phyloP scores from a whole-genome alignment of 352 stramenopile genomes.

The Globisporangium splendens region DNA sequence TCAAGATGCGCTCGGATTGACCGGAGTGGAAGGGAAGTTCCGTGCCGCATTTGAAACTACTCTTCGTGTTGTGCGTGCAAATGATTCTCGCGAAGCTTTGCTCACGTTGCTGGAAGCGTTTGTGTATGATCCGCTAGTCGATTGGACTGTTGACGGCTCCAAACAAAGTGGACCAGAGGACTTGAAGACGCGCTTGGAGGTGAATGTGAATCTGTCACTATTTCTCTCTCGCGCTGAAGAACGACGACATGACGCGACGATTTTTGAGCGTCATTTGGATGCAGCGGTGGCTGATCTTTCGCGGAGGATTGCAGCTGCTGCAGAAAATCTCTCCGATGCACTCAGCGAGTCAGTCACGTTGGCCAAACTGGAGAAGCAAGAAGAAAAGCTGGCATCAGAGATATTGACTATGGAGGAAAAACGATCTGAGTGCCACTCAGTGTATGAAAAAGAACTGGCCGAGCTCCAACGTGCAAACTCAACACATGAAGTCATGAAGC shows the following conservation, averaged over 20 bases:
- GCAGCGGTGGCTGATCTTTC: constrained; percentile 19
- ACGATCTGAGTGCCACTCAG: constrained; percentile 5
- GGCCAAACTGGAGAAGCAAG: constrained; percentile 20
- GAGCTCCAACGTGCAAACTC: constrained; percentile 3
- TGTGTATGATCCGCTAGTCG: constrained; percentile 79
- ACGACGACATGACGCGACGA: constrained; percentile 53
- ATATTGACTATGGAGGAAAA: constrained; percentile 9
- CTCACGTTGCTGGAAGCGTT: constrained; percentile 81
- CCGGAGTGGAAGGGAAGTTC: constrained; percentile 72
- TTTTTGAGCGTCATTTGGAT: constrained; percentile 41
- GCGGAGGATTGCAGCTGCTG: constrained; percentile 8
- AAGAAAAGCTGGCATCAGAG: constrained; percentile 19
- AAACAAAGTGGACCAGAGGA: constrained; percentile 31
- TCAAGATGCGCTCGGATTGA: constrained; percentile 68
- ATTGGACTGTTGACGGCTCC: constrained; percentile 62
- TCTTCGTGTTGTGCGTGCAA: constrained; percentile 61
- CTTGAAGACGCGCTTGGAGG: constrained; percentile 69
- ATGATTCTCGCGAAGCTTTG: constrained; percentile 61
- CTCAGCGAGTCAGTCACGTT: constrained; percentile 1
- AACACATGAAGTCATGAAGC: constrained; percentile 6
- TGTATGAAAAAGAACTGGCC: background rate
- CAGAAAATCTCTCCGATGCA: constrained; percentile 3
- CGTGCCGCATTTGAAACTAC: constrained; percentile 69
- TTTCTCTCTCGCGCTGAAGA: constrained; percentile 81
- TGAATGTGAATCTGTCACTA: constrained; percentile 84